Conservation (phyloP, 2,329 filamentous ascomycete species). For the Elsinoe necatrix region DNA sequence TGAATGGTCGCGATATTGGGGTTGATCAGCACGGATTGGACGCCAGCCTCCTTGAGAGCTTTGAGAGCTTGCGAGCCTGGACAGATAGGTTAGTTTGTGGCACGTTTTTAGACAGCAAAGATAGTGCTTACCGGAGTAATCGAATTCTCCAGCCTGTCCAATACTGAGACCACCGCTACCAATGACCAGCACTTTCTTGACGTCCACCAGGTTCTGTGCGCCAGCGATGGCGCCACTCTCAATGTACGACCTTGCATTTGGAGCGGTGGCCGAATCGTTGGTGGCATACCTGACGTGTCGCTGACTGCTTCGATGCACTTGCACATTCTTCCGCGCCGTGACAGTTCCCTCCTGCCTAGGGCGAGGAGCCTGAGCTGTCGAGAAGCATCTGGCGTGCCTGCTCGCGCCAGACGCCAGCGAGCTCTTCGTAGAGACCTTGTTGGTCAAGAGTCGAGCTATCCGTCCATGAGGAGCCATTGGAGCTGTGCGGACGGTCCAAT, state of each 20-base stretch:
- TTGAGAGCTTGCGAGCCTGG: slow-evolving; percentile 91
- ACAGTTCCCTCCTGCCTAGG: slow-evolving; percentile 18
- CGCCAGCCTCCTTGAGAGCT: slow-evolving; percentile 89
- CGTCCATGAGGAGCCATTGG: slow-evolving; percentile 29
- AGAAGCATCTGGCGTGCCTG: slow-evolving; percentile 8
- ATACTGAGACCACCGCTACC: slow-evolving; percentile 92
- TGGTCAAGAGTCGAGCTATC: slow-evolving; percentile 24
- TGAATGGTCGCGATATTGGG: slow-evolving; percentile 98
- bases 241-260: slow-evolving; percentile 78
- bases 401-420: not conserved
- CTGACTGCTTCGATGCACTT: not conserved
- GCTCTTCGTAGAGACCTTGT: slow-evolving; percentile 2
- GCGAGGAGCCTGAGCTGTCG: slow-evolving; percentile 14
- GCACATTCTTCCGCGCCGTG: slow-evolving; percentile 12
- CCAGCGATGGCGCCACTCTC: slow-evolving; percentile 79
- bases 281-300: slow-evolving; percentile 22
- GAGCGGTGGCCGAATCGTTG: slow-evolving; percentile 55
- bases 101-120: slow-evolving; percentile 20
- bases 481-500: not conserved
- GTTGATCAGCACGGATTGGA: slow-evolving; percentile 88
- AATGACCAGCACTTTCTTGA: slow-evolving; percentile 96
- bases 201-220: slow-evolving; percentile 67
- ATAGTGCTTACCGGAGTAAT: slow-evolving; percentile 74
- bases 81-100: slow-evolving; percentile 15
- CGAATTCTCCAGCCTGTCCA: slow-evolving; percentile 95